phyloP scores from a whole-genome alignment of 768 basidiomycete genomes.

The Neoboletus magnificus region DNA sequence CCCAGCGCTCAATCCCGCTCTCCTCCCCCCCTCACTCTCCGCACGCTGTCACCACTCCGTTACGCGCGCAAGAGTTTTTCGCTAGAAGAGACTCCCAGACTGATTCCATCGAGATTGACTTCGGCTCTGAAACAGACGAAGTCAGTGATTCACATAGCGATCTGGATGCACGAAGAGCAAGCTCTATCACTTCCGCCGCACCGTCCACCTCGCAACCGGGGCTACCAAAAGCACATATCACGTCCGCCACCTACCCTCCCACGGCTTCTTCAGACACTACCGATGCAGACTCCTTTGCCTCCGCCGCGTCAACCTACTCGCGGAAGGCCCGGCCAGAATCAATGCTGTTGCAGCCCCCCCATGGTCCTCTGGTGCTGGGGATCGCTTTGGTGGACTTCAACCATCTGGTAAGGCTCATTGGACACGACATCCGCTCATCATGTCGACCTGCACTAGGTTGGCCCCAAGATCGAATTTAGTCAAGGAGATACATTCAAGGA shows the following conservation, averaged over 20 bases:
- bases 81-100: conserved; percentile 42
- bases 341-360: conserved; percentile 56
- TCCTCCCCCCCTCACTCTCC: conserved; percentile 61
- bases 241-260: conserved; percentile 59
- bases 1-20: conserved; percentile 73
- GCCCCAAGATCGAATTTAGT: conserved; percentile 86
- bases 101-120: conserved; percentile 52
- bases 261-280: conserved; percentile 41
- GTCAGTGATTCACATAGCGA: conserved; percentile 47
- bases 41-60: conserved; percentile 27
- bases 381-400: conserved; percentile 95
- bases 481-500: conserved; percentile 78
- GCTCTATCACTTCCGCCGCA: conserved; percentile 50
- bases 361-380: conserved; percentile 67
- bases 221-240: conserved; percentile 32
- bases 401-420: conserved; percentile 62
- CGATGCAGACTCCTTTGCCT: conserved; percentile 57
- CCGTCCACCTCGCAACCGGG: conserved; percentile 42
- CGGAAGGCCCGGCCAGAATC: conserved; percentile 79
- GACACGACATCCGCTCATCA: conserved; percentile 7
- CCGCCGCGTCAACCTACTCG: conserved; percentile 52
- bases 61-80: conserved; percentile 28
- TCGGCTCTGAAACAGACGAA: conserved; percentile 52
- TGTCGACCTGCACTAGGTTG: conserved; percentile 53
- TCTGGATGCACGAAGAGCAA: conserved; percentile 35